A percentile compares a stretch with the other conserved stretches of the same genome.
Conservation (phyloP, 2,329 filamentous ascomycete species). For the Claviceps arundinis region DNA sequence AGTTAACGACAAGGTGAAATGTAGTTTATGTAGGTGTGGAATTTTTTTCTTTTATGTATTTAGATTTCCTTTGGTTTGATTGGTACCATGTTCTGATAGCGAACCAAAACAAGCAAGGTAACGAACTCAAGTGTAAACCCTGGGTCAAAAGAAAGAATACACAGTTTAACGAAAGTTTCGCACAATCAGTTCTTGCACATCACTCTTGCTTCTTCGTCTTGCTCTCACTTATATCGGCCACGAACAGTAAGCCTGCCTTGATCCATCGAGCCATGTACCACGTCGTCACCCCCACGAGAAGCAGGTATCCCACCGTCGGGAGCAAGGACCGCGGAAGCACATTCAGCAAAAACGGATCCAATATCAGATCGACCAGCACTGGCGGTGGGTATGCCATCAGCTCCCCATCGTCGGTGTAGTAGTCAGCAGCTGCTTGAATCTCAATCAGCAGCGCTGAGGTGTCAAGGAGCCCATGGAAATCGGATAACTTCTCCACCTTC, state of each 20-base stretch:
- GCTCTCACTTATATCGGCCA: slow-evolving; percentile 13
- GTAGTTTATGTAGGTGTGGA: neutral
- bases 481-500: neutral
- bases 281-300: slow-evolving; percentile 39
- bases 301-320: slow-evolving; percentile 57
- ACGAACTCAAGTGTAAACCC: neutral
- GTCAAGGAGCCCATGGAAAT: neutral
- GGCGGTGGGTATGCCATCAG: slow-evolving; percentile 65
- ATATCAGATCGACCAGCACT: slow-evolving; percentile 67
- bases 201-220: slow-evolving; percentile 26
- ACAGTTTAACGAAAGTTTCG: neutral
- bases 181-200: neutral
- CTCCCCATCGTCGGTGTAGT: slow-evolving; percentile 59
- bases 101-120: neutral
- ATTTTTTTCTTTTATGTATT: slow-evolving; percentile 2
- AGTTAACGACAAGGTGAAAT: slow-evolving; percentile 4
- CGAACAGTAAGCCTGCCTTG: slow-evolving; percentile 14
- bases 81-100: neutral
- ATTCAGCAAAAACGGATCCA: slow-evolving; percentile 77
- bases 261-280: slow-evolving; percentile 29
- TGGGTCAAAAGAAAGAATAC: neutral
- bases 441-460: slow-evolving; percentile 53
- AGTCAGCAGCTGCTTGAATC: slow-evolving; percentile 67
- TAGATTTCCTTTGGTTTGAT: slow-evolving; percentile 2
- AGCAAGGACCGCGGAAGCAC: slow-evolving; percentile 65